Percentiles rank a stretch among this genome's conserved stretches.
Evolutionary conservation across 257 asterid species (phyloP).

Genomic region (Voacanga thouarsii): DNA sequence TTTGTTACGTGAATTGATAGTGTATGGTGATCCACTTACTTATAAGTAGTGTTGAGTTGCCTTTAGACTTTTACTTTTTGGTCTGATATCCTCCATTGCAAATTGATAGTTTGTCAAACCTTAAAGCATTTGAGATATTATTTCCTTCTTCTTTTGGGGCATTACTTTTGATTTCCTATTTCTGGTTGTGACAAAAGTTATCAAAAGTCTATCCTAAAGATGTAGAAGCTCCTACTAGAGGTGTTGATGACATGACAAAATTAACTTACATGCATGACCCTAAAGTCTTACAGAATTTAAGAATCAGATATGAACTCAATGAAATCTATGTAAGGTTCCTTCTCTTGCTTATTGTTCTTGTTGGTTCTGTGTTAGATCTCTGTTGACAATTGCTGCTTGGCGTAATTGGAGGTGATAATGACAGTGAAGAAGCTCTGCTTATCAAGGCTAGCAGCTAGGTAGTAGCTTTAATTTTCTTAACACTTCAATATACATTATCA

Average conservation of each 20-base stretch:
- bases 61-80: not conserved
- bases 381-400: no score
- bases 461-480: no score
- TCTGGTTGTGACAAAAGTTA: conserved; percentile 68
- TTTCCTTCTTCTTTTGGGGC: not conserved
- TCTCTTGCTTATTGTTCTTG: conserved; percentile 12
- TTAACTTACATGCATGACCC: conserved; percentile 95
- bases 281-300: conserved; percentile 86
- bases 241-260: conserved; percentile 99
- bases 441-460: no score
- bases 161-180: not conserved
- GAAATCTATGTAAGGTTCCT: conserved; percentile 70
- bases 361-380: conserved; percentile 16
- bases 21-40: not conserved
- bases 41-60: not conserved
- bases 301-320: conserved; percentile 85
- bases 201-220: conserved; percentile 84
- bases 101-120: not conserved
- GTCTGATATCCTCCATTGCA: not conserved
- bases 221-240: conserved; percentile 90
- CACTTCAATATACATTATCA: no score
- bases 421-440: no score
- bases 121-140: not conserved
- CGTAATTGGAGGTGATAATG: no score
- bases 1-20: no score